Evolutionary conservation across 2,329 filamentous ascomycete species (phyloP).

Genomic region (Neonectria magnoliae): DNA sequence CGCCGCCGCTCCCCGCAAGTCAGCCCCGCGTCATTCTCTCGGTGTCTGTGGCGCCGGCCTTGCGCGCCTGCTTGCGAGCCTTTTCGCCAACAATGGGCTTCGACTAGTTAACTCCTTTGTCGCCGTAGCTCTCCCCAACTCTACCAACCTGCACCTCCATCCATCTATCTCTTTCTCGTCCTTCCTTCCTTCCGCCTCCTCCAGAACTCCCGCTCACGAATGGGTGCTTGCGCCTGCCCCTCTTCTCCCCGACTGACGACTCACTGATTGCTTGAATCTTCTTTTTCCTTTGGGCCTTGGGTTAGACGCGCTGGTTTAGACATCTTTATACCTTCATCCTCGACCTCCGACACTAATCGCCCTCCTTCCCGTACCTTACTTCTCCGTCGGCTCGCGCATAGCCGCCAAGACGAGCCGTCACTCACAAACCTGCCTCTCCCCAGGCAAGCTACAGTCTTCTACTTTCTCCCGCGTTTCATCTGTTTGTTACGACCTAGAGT

Average conservation of each 20-base stretch:
- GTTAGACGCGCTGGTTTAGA: conserved; percentile 55
- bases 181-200: conserved; percentile 13
- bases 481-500: conserved; percentile 43
- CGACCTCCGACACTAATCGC: conserved; percentile 39
- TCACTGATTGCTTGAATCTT: conserved; percentile 39
- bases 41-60: conserved; percentile 35
- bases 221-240: conserved; percentile 37
- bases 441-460: conserved; percentile 25
- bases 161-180: conserved; percentile 29
- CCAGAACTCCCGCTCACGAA: conserved; percentile 37
- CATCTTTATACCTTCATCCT: conserved; percentile 40
- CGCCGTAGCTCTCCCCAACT: conserved; percentile 36
- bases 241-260: conserved; percentile 29
- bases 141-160: conserved; percentile 31
- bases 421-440: conserved; percentile 32
- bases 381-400: conserved; percentile 35
- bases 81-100: conserved; percentile 48
- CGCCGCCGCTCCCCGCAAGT: conserved; percentile 32
- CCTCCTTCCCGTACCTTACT: conserved; percentile 33
- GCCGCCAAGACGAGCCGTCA: conserved; percentile 35
- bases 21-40: conserved; percentile 40
- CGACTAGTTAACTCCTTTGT: conserved; percentile 46
- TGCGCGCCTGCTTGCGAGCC: conserved; percentile 43
- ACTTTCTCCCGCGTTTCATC: conserved; percentile 34
- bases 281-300: conserved; percentile 45